Percentiles rank a stretch among this genome's conserved stretches.
Evolutionary conservation across 78 protist genomes (phyloP).

Genomic region (Dictyostelium purpureum): DNA sequence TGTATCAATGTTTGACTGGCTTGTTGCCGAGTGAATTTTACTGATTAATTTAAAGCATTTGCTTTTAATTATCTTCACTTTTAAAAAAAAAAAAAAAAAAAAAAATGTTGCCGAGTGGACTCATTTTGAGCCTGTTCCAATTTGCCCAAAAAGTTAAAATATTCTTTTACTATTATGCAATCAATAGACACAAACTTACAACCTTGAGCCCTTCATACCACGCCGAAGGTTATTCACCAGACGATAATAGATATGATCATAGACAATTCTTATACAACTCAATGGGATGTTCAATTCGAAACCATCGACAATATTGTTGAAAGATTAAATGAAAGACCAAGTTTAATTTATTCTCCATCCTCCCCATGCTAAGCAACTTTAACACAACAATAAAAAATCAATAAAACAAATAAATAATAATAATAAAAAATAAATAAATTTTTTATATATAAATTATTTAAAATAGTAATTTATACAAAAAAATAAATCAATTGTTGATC

Average conservation of each 20-base stretch:
- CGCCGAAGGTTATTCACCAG: slow-evolving; percentile 90
- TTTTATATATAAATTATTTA: too few relatives aligned
- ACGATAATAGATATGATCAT: slow-evolving; percentile 93
- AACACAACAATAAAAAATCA: not conserved
- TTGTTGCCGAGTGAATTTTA: too few relatives aligned
- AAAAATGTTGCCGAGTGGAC: too few relatives aligned
- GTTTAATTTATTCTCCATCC: not conserved
- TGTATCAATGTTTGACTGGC: slow-evolving; percentile 80
- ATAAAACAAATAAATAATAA: not conserved
- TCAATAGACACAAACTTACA: slow-evolving; percentile 92
- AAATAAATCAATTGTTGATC: too few relatives aligned
- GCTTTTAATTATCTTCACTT: too few relatives aligned
- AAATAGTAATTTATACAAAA: too few relatives aligned
- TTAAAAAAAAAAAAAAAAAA: too few relatives aligned
- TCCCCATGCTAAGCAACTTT: not conserved
- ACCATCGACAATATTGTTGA: slow-evolving; percentile 72
- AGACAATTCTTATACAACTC: slow-evolving; percentile 89
- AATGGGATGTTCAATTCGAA: slow-evolving; percentile 79
- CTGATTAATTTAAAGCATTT: too few relatives aligned
- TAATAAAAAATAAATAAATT: too few relatives aligned
- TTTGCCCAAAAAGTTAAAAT: slow-evolving; percentile 86
- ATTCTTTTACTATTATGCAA: slow-evolving; percentile 86
- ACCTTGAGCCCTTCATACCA: slow-evolving; percentile 93
- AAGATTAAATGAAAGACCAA: not conserved
- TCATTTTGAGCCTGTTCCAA: slow-evolving; percentile 1